Conservation (phyloP, 805 yeast species). For the Metschnikowia chrysomelidarum region DNA sequence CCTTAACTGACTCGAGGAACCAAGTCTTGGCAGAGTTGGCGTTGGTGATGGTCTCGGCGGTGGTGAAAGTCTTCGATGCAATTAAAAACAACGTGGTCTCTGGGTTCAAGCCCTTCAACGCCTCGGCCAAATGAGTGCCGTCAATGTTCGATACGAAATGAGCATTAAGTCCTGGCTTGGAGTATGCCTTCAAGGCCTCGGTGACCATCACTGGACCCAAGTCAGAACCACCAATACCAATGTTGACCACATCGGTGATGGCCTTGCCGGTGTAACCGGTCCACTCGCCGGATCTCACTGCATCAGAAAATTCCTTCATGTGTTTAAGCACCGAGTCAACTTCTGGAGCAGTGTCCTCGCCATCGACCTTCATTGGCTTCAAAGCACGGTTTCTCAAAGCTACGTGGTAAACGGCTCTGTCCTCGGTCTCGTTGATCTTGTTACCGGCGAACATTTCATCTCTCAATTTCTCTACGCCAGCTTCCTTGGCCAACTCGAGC, state of each 20-base stretch:
- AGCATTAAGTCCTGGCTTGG: constrained; percentile 67
- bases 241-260: constrained; percentile 92
- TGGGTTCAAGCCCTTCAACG: constrained; percentile 70
- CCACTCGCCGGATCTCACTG: constrained; percentile 92
- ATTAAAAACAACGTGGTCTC: constrained; percentile 91
- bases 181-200: constrained; percentile 91
- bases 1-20: constrained; percentile 77
- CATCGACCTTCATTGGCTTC: constrained; percentile 86
- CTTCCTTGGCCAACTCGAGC: constrained; percentile 82
- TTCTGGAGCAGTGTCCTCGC: constrained; percentile 83
- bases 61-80: constrained; percentile 98
- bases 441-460: constrained; percentile 91
- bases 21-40: constrained; percentile 94
- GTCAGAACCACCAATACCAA: constrained; percentile 99
- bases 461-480: constrained; percentile 81
- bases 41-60: constrained; percentile 96
- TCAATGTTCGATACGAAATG: constrained; percentile 98
- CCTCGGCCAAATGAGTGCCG: constrained; percentile 95
- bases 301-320: constrained; percentile 93
- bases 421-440: constrained; percentile 93
- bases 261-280: constrained; percentile 94
- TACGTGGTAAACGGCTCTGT: constrained; percentile 94
- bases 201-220: constrained; percentile 99
- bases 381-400: constrained; percentile 92
- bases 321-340: constrained; percentile 90